Evolutionary conservation across 371 early-diverging fungal genomes (phyloP).

Genomic region (Mortierella sp.): DNA sequence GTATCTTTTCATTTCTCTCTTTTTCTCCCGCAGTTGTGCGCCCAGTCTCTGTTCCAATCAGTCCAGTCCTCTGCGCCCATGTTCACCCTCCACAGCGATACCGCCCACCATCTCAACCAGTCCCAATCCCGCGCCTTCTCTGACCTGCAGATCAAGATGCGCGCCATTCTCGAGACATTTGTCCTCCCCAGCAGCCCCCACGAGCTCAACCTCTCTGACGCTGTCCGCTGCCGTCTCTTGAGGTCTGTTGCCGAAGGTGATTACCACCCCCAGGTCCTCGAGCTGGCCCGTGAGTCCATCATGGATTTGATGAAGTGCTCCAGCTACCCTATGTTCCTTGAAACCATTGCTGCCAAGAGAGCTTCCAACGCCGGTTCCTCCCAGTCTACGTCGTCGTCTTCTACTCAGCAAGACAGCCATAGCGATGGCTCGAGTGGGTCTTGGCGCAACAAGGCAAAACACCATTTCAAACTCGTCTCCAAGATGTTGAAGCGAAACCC

Average conservation of each 20-base stretch:
- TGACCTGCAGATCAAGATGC: conserved; percentile 55
- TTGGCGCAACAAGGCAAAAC: conserved; percentile 53
- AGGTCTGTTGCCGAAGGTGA: conserved; percentile 47
- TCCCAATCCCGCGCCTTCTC: conserved; percentile 47
- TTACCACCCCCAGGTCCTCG: conserved; percentile 52
- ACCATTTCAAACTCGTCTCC: conserved; percentile 54
- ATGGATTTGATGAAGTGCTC: conserved; percentile 60
- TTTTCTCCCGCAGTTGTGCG: conserved; percentile 42
- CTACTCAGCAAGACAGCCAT: conserved; percentile 27
- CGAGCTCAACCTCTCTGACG: conserved; percentile 56
- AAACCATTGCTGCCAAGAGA: conserved; percentile 39
- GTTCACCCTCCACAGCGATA: conserved; percentile 35
- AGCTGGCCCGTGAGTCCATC: conserved; percentile 54
- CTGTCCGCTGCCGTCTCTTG: conserved; percentile 46
- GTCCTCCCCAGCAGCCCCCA: conserved; percentile 57
- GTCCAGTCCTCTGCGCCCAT: conserved; percentile 42
- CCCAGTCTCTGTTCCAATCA: conserved; percentile 46
- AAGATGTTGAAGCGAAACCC: conserved; percentile 53
- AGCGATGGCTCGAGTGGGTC: conserved; percentile 22
- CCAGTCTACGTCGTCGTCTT: conserved; percentile 14
- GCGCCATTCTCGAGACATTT: conserved; percentile 56
- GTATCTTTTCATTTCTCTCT: background rate
- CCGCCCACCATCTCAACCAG: conserved; percentile 33
- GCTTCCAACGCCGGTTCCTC: conserved; percentile 39
- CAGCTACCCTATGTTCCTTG: conserved; percentile 52